Evolutionary conservation across 805 yeast genomes (phyloP), one percentile per base, ranked within the genome.

Genomic region (Brettanomyces nanus): DNA sequence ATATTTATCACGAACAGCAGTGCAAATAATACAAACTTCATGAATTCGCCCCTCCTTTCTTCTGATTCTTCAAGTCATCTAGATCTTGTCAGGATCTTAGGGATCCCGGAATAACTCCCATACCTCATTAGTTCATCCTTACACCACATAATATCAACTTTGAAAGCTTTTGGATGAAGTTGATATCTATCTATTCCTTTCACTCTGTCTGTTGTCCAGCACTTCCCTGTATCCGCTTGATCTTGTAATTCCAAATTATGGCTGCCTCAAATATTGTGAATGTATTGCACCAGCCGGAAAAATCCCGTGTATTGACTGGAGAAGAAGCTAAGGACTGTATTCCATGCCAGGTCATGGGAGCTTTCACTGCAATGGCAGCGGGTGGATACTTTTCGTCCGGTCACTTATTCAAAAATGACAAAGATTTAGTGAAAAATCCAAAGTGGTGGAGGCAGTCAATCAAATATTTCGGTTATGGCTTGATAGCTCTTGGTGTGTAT

Each of bases 301-400:
- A 63, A 4, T 45, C 69, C 9, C 56, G 72, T 19, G 68, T 61
- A 35, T 49, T 71, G 11, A 49, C 62, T 1, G 51, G 52, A 3
- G 68, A 67, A 19, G 71, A 68, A 42, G 66, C 66, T 36, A 63
- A 63, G 41, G 78, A 72, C 45, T 84, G 95, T 51, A 46, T 79
- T 2, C 76, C 82, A 2, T 84, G 95, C 50, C 81, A 82, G 43
- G 54, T 76, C 1, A 73, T 80, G 64, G 80, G 82, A 32, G 68
- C 85, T 1, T 50, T 69, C 6, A 69, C 77, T 14, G 66, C 79
- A 20, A 40, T 80, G 1, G 75, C 66, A 4, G 79, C 80, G 4
- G 94, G 92, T 19, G 52, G 67, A 0, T 83, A 79, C 56, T 65
- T 83, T 41, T 66, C 70, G 14, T 61, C 78, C 15, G 82, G 84